phyloP scores from a whole-genome alignment of 345 rosid species.

The Eucalyptus caleyi region DNA sequence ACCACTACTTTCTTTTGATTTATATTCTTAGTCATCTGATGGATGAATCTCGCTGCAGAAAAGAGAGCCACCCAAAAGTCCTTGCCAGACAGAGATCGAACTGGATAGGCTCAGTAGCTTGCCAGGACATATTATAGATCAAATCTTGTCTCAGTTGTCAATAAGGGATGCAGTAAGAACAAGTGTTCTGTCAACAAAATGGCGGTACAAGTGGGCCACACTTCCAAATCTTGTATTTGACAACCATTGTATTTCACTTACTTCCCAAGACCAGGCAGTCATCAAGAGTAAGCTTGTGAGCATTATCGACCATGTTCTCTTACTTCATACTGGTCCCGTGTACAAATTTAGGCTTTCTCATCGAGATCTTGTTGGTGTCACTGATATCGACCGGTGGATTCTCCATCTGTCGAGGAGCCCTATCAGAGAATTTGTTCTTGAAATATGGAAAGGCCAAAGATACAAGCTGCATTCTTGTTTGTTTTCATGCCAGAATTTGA shows the following conservation, averaged over 20 bases:
- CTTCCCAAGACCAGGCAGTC: slow-evolving; percentile 34
- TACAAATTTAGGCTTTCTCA: slow-evolving; percentile 62
- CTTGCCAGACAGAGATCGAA: slow-evolving; percentile 23
- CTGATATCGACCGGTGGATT: slow-evolving; percentile 64
- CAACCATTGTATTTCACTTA: slow-evolving; percentile 19
- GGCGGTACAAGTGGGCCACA: slow-evolving; percentile 60
- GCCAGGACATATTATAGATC: slow-evolving; percentile 44
- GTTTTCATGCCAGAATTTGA: slow-evolving; percentile 31
- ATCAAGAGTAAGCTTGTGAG: slow-evolving; percentile 37
- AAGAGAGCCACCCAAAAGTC: slow-evolving; percentile 34
- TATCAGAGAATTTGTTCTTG: slow-evolving; percentile 51
- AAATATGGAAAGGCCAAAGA: slow-evolving; percentile 63
- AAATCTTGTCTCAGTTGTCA: slow-evolving; percentile 40
- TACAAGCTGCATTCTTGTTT: slow-evolving; percentile 52
- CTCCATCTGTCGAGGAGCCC: slow-evolving; percentile 51
- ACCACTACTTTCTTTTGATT: not conserved
- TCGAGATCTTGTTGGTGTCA: slow-evolving; percentile 46
- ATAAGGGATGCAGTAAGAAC: slow-evolving; percentile 62
- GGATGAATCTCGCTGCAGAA: slow-evolving; percentile 28
- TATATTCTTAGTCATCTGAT: not conserved
- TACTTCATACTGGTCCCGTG: slow-evolving; percentile 48
- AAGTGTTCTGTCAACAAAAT: slow-evolving; percentile 38
- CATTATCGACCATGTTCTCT: slow-evolving; percentile 51
- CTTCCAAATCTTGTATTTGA: slow-evolving; percentile 51
- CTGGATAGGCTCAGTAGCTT: slow-evolving; percentile 41